phyloP scores from a whole-genome alignment of 176 grass and related monocot genomes.

The Eleusine coracana region DNA sequence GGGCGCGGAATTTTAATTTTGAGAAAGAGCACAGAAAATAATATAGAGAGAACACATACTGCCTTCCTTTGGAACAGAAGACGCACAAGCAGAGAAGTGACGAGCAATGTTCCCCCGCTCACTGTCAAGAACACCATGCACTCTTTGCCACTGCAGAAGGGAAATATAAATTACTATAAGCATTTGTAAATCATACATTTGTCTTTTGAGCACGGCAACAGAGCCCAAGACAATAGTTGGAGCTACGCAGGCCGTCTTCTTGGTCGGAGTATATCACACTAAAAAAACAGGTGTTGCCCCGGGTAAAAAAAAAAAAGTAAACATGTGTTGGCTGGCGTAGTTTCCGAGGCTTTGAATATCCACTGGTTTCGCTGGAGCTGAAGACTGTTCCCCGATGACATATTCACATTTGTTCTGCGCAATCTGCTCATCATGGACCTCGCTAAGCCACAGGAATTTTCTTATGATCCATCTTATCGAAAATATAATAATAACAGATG shows the following conservation, averaged over 20 bases:
- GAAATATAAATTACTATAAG: neutral
- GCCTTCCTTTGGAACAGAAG: neutral
- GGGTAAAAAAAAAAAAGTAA: too few species aligned
- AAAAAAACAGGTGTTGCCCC: neutral
- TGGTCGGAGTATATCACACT: neutral
- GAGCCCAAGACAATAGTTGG: neutral
- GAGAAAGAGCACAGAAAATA: neutral
- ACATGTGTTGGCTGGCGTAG: too few species aligned
- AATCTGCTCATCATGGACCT: neutral
- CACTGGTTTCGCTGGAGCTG: neutral
- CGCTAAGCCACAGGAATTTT: neutral
- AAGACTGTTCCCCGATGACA: neutral
- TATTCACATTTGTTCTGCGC: neutral
- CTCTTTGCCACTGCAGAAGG: slow-evolving; percentile 53
- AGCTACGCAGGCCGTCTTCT: neutral
- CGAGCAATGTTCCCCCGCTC: neutral
- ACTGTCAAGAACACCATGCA: slow-evolving; percentile 44
- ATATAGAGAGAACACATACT: slow-evolving; percentile 5
- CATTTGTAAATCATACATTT: neutral
- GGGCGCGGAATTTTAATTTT: neutral
- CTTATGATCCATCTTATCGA: neutral
- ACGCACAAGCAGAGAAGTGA: neutral
- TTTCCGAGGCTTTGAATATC: neutral
- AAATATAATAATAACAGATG: neutral
- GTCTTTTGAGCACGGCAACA: neutral